Evolutionary conservation across 352 stramenopile genomes (phyloP).

Genomic region (Pythium aristosporum): DNA sequence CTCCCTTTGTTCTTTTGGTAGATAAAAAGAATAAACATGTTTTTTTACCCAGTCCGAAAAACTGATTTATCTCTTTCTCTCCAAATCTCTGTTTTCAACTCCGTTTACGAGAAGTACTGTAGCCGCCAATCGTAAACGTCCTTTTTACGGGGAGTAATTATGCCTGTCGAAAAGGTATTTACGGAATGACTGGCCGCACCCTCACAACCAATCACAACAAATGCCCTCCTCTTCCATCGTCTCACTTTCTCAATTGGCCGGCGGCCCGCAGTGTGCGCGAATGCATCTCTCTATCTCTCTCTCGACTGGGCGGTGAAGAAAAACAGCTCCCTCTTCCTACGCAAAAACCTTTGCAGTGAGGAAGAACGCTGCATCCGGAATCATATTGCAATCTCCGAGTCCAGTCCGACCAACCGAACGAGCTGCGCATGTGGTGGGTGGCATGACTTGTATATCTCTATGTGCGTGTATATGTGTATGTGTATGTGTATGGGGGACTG

Average conservation of each 20-base stretch:
- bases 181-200: slow-evolving; percentile 29
- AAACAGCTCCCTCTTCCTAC: slow-evolving; percentile 89
- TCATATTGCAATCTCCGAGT: slow-evolving; percentile 86
- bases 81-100: background rate
- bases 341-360: slow-evolving; percentile 50
- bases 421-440: slow-evolving; percentile 18
- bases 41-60: background rate
- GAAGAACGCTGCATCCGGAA: slow-evolving; percentile 89
- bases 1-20: background rate
- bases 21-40: slow-evolving; percentile 1
- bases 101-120: background rate
- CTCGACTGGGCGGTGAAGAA: slow-evolving; percentile 63
- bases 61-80: slow-evolving; percentile 8
- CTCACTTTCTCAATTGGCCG: slow-evolving; percentile 23
- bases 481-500: slow-evolving; percentile 34
- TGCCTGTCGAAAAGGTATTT: slow-evolving; percentile 18
- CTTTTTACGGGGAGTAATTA: slow-evolving; percentile 26
- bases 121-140: background rate
- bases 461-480: slow-evolving; percentile 25
- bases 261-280: background rate
- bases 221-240: background rate
- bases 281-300: slow-evolving; percentile 12
- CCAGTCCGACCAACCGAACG: slow-evolving; percentile 29
- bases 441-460: slow-evolving; percentile 23
- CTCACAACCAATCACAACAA: slow-evolving; percentile 10